These are phyloP conservation scores for Vaucheria bursata DNA, from an alignment of 352 stramenopile species.

Conservation along the genomic window DNA sequence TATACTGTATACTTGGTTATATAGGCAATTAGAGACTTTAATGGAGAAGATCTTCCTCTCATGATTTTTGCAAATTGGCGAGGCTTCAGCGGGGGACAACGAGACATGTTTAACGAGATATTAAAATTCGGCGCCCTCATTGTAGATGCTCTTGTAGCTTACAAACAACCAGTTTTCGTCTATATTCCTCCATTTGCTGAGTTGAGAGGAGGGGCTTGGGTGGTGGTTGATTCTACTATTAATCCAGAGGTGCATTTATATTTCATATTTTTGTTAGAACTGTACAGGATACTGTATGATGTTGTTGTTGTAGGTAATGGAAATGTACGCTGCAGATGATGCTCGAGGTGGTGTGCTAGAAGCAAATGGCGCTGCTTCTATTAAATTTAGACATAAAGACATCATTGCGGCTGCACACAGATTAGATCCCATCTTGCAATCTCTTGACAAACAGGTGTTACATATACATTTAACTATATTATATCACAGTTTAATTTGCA, in stretches of 20 bases:
- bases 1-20: neutral
- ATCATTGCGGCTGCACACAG: constrained; percentile 43
- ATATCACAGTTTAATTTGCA: neutral
- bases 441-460: neutral
- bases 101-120: constrained; percentile 97
- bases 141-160: constrained; percentile 96
- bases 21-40: constrained; percentile 94
- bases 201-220: constrained; percentile 95
- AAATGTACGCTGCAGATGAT: constrained; percentile 44
- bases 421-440: constrained; percentile 81
- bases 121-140: constrained; percentile 98
- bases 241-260: constrained; percentile 74
- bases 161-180: constrained; percentile 98
- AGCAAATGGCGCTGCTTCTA: constrained; percentile 90
- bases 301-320: constrained; percentile 20
- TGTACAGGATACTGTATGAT: neutral
- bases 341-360: constrained; percentile 89
- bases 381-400: constrained; percentile 99
- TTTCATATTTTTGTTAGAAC: too few species aligned
- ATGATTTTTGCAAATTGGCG: constrained; percentile 99
- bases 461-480: constrained; percentile 13
- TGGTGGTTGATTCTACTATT: constrained; percentile 98
- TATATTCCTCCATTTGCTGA: constrained; percentile 99
- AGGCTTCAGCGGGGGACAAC: constrained; percentile 96
- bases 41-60: constrained; percentile 94